Base-by-base conservation (phyloP, 352 stramenopile genomes). In the Globisporangium nodosum region DNA sequence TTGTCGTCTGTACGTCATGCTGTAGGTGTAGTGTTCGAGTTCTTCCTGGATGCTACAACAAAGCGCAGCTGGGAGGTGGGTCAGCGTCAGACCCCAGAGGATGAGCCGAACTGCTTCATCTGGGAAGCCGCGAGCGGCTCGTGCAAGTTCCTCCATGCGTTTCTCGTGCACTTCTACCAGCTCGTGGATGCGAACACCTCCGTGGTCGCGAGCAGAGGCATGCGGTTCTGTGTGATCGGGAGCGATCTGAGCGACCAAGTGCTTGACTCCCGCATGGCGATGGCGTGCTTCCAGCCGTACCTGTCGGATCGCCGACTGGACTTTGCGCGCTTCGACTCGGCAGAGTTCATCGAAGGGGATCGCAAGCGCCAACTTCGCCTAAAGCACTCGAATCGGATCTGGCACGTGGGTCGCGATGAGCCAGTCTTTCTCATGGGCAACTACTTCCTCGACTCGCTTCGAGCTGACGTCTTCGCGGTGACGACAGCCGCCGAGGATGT, bases 371-470 rank as follows among this genome's bases (percentile, higher is more conserved):
- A 56, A 9, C 49, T 92, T 15, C 45, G 61, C 5, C 35, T 90
- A 3, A 56, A 74, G 11, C 60, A 73, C 35, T 56, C 65, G 0
- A 37, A 69, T 35, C 43, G 56, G 0, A 21, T 30, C 15, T 88
- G 75, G 81, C 58, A 47, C 33, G 71, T 88, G 15, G 76, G 73
- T n/a, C 59, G 54, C 12, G 59, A 78, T 24, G 78, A 78, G 1
- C 78, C 81, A 0, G 66, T 92, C 9, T 81, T 86, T n/a, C 64
- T 94, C 50, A 77, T 94, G 15, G 84, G 80, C 9, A 94, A 94
- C 45, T 94, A 94, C 52, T 94, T 94, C 40, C 46, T 92, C 5
- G 84, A 94, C 49, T 94, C 84, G 47, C 62, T 94, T 1, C 78
- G 73, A 1, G 69, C 81, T 9, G 84, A 94, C 49, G 73, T 88